Conservation (phyloP, 495 filamentous ascomycete genomes). For the Glarea lozoyensis region DNA sequence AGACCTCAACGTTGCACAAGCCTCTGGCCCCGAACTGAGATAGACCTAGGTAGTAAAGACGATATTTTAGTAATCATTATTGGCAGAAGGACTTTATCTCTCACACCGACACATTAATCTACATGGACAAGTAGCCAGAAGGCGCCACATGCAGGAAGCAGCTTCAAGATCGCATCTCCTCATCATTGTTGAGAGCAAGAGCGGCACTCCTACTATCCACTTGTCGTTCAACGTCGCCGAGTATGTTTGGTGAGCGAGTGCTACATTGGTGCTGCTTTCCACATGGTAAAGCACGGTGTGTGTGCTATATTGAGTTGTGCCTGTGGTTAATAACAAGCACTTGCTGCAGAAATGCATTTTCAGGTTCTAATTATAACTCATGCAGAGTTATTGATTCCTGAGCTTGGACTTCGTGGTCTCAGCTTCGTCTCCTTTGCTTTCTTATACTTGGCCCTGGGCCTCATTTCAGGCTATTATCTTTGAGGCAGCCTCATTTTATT, state of each 20-base stretch:
- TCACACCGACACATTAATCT: too few species aligned
- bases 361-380: background rate
- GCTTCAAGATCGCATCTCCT: too few species aligned
- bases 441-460: background rate
- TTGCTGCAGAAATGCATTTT: conserved; percentile 1
- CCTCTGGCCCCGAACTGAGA: background rate
- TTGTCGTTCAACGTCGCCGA: too few species aligned
- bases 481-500: conserved; percentile 1
- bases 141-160: too few species aligned
- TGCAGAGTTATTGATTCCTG: conserved; percentile 2
- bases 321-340: background rate
- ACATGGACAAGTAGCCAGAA: too few species aligned
- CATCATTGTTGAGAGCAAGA: too few species aligned
- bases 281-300: too few species aligned
- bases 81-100: too few species aligned
- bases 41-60: background rate
- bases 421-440: conserved; percentile 1
- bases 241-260: background rate
- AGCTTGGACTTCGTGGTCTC: background rate
- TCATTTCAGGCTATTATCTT: background rate
- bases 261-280: background rate
- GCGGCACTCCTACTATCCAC: too few species aligned
- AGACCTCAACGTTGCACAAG: conserved; percentile 3
- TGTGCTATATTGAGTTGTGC: too few species aligned
- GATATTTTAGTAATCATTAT: background rate